A percentile compares a stretch with the other conserved stretches of the same genome.
These are phyloP conservation scores for Wickerhamiella occidentalis DNA, from an alignment of 805 yeast species.

Conservation along the genomic window DNA sequence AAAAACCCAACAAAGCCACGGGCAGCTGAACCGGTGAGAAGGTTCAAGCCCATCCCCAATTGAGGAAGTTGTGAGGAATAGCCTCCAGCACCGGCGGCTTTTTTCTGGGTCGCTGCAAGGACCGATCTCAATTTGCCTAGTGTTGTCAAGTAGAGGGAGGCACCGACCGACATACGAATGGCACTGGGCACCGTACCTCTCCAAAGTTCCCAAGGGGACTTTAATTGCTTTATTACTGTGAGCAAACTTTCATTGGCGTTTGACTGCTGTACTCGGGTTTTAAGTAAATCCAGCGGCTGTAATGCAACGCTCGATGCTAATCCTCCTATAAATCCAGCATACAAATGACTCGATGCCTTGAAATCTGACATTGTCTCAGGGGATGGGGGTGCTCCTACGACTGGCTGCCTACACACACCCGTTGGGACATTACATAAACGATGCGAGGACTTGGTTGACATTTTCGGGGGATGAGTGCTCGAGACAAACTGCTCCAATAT, in stretches of 20 bases:
- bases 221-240: constrained; percentile 19
- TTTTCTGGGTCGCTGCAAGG: constrained; percentile 25
- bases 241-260: constrained; percentile 19
- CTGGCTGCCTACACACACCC: too few relatives aligned
- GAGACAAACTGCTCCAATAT: not conserved
- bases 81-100: constrained; percentile 12
- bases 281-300: constrained; percentile 82
- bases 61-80: constrained; percentile 43
- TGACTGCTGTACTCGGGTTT: constrained; percentile 70
- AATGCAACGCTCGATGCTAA: constrained; percentile 63
- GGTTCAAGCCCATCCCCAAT: constrained; percentile 54
- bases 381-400: too few relatives aligned
- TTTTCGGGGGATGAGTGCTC: not conserved
- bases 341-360: constrained; percentile 35
- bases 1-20: constrained; percentile 71
- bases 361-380: constrained; percentile 12
- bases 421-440: not conserved
- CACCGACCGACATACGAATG: constrained; percentile 77
- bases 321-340: constrained; percentile 81
- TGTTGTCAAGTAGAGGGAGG: constrained; percentile 71
- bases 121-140: constrained; percentile 49
- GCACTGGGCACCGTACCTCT: constrained; percentile 90
- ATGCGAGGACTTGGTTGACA: not conserved
- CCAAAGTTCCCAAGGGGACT: constrained; percentile 48
- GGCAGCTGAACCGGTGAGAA: constrained; percentile 64